Evolutionary conservation across 768 basidiomycete species (phyloP), one percentile per base, ranked within the genome.

Genomic region (Pluteus cervinus): DNA sequence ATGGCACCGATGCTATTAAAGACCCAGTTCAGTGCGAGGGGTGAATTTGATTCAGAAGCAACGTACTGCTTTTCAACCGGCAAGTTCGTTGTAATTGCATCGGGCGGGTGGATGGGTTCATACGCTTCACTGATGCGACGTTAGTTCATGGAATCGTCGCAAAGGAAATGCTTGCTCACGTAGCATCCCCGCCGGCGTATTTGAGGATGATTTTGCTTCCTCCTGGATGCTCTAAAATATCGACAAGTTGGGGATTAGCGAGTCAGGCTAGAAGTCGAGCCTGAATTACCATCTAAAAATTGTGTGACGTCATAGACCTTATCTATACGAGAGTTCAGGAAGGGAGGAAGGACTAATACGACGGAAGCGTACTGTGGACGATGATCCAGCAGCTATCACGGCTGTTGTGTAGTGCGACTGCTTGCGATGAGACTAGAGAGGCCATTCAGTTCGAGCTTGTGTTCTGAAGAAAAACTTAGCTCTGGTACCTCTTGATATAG

Each of bases 111-210:
- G 34, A 96, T 88, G 2, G 86, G 85, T 17, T 89, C 89, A 45
- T 90, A 90, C 60, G 85, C 87, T 44, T 72, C 71, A 4, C 81
- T 85, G 48, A 32, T 24, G 47, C 40, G n/a, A 42, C 39, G 17
- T 17, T 17, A 30, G n/a, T 17, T 26, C 12, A 10, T n/a, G n/a
- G n/a, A n/a, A n/a, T n/a, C n/a, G n/a, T n/a, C n/a, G n/a, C n/a
- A n/a, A n/a, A n/a, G n/a, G n/a, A n/a, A n/a, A 34, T 23, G 12
- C 33, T 24, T 3, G 56, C 84, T 26, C 57, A 86, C 79, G 84
- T 94, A 22, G 88, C 88, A 54, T 91, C 91, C 54, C 81, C 85
- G 16, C 92, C 92, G 2, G 86, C 89, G 48, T 91, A 88, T 55
- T 87, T 87, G 37, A 93, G 56, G 33, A 93, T 83, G 48, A 92